These are phyloP conservation scores for Diplotaxis tenuifolia DNA, from an alignment of 345 rosid species.

Conservation along the genomic window DNA sequence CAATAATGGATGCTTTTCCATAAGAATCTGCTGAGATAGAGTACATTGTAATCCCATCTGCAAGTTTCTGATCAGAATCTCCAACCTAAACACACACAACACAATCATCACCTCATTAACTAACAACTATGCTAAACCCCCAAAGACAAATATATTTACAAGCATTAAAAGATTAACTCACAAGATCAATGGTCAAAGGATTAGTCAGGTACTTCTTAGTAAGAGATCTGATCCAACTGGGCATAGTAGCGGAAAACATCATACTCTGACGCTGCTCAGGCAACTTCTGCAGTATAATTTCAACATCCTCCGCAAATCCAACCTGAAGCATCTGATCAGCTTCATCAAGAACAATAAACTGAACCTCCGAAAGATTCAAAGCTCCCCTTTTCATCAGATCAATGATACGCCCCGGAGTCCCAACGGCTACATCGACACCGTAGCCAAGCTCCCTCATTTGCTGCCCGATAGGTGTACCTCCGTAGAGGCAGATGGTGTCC, in stretches of 20 bases:
- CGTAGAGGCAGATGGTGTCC: slow-evolving; percentile 85
- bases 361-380: slow-evolving; percentile 68
- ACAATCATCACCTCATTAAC: slow-evolving; percentile 5
- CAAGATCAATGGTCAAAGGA: slow-evolving; percentile 89
- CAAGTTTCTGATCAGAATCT: slow-evolving; percentile 86
- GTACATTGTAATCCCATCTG: slow-evolving; percentile 89
- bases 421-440: slow-evolving; percentile 89
- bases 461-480: slow-evolving; percentile 70
- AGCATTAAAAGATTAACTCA: slow-evolving; percentile 41
- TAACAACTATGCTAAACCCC: background rate
- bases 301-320: slow-evolving; percentile 93
- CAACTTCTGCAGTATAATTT: slow-evolving; percentile 62
- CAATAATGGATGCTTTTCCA: slow-evolving; percentile 72
- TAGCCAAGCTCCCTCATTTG: slow-evolving; percentile 79
- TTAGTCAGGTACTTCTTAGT: slow-evolving; percentile 65
- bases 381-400: slow-evolving; percentile 91
- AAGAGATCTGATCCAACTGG: slow-evolving; percentile 76
- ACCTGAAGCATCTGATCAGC: slow-evolving; percentile 99
- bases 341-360: slow-evolving; percentile 88
- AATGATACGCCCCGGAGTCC: slow-evolving; percentile 96
- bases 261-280: slow-evolving; percentile 78
- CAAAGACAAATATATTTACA: background rate
- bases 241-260: slow-evolving; percentile 99
- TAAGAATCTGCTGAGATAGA: slow-evolving; percentile 58
- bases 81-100: slow-evolving; percentile 65